Base-by-base conservation (phyloP, 2,329 filamentous ascomycete species). In the Ascochyta rabiei region DNA sequence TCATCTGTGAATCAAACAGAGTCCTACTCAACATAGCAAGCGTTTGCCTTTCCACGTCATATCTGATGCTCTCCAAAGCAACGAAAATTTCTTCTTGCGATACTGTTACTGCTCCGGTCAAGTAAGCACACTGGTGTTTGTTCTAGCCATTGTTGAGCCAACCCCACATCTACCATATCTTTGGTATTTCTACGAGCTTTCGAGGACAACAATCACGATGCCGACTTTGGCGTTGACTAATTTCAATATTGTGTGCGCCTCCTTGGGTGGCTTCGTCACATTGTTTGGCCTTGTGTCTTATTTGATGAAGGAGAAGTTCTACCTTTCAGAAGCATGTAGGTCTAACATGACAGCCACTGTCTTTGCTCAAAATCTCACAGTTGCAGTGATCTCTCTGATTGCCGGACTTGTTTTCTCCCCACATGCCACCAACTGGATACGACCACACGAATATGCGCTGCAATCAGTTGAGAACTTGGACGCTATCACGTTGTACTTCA, bases 211-310 rank as follows among this genome's bases (percentile, higher is more conserved):
- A 12, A 19, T n/a, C 42, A 55, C 44, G 16, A 86, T 89, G 85
- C 85, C 85, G 56, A 85, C 80, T 38, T 79, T 92, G 38, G 82
- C 82, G 6, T 67, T 89, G 30, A 86, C 83, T 60, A 89, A 92
- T 73, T 96, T 96, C 81, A 96, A 96, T 76, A 89, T 95, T 61
- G 84, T 92, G 49, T 86, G 90, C 70, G 88, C 89, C 48, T 84
- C 90, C 7, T 76, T 96, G 12, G 93, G 93, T 13, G 93, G 90
- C 1, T 97, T 96, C 77, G 87, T 97, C 58, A 91, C 90, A 0
- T 64, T 96, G n/a, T 97, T 96, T 69, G 92, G 91, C 3, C 79
- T 97, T 38, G 91, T 97, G 0, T 96, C 91, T 0, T 96, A 92
- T 70, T 82, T 96, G 16, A 82, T 90, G 70, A 96, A 97, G 71